These are phyloP conservation scores for Pulicaria dysenterica DNA, from an alignment of 129 eudicot genomes.

Conservation along the genomic window DNA sequence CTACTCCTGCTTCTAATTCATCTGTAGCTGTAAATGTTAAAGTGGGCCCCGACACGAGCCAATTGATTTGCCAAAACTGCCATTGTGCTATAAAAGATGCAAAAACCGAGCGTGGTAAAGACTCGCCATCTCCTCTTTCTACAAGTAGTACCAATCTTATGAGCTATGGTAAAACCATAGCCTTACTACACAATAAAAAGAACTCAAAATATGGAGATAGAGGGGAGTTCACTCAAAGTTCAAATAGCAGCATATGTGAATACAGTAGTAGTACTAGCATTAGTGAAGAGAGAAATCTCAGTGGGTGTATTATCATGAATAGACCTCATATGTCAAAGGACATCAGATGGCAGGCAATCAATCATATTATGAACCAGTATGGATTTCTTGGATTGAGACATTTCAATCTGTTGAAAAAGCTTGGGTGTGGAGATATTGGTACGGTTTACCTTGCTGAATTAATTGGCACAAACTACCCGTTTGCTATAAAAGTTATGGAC, in stretches of 20 bases:
- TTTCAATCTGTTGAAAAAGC: slow-evolving; percentile 80
- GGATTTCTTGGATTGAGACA: slow-evolving; percentile 82
- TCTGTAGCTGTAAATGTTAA: slow-evolving; percentile 30
- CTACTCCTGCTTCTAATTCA: slow-evolving; percentile 25
- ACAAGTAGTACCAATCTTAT: slow-evolving; percentile 26
- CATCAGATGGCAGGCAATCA: slow-evolving; percentile 78
- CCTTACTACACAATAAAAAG: slow-evolving; percentile 37
- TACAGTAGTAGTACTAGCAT: slow-evolving; percentile 81
- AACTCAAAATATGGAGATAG: slow-evolving; percentile 52
- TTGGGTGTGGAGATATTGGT: slow-evolving; percentile 96
- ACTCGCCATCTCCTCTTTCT: slow-evolving; percentile 37
- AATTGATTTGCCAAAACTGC: slow-evolving; percentile 77
- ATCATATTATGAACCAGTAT: slow-evolving; percentile 53
- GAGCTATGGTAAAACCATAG: slow-evolving; percentile 32
- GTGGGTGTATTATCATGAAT: slow-evolving; percentile 60
- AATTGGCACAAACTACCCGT: slow-evolving; percentile 67
- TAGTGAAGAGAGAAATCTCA: slow-evolving; percentile 87
- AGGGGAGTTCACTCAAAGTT: slow-evolving; percentile 78
- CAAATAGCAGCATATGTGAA: slow-evolving; percentile 85
- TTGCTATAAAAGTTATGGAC: slow-evolving; percentile 97
- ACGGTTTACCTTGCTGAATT: slow-evolving; percentile 94
- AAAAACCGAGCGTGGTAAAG: slow-evolving; percentile 38
- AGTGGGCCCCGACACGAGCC: slow-evolving; percentile 34
- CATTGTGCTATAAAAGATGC: slow-evolving; percentile 62
- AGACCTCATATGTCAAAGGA: slow-evolving; percentile 97